These are phyloP conservation scores for Mycotypha africana DNA, from an alignment of 371 early-diverging fungal species.

Conservation along the genomic window DNA sequence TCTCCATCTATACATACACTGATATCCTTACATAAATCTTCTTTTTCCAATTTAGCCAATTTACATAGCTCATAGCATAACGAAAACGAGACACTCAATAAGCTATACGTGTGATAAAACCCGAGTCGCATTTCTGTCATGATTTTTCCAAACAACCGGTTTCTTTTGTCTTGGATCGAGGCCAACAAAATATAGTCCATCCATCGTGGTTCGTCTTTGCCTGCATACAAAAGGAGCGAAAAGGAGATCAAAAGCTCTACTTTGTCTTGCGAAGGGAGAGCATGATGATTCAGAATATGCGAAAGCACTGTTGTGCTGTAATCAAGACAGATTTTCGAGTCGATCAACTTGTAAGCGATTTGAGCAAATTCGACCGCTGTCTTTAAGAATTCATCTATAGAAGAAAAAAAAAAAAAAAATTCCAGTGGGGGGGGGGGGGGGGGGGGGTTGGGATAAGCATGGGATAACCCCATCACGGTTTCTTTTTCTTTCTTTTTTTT, in stretches of 20 bases:
- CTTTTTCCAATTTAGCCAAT: conserved; percentile 53
- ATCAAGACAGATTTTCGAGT: conserved; percentile 58
- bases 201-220: conserved; percentile 24
- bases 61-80: conserved; percentile 73
- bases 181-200: conserved; percentile 17
- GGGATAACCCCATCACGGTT: too few species aligned
- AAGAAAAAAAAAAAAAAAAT: neutral
- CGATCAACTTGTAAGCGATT: conserved; percentile 60
- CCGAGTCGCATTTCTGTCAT: conserved; percentile 27
- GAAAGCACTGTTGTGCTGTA: conserved; percentile 52
- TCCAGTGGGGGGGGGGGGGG: too few species aligned
- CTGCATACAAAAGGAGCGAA: conserved; percentile 18
- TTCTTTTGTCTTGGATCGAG: conserved; percentile 8
- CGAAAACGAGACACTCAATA: conserved; percentile 43
- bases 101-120: conserved; percentile 23
- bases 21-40: conserved; percentile 50
- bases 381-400: conserved; percentile 48
- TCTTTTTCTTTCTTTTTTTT: too few species aligned
- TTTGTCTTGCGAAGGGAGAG: conserved; percentile 48
- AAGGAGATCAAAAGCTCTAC: conserved; percentile 14
- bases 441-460: too few species aligned
- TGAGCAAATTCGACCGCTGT: conserved; percentile 43
- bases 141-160: conserved; percentile 18
- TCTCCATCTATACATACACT: too few species aligned
- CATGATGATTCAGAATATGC: conserved; percentile 46